Evolutionary conservation across 1,139 yeast genomes (phyloP).

Genomic region (Blastobotrys serpentis): DNA sequence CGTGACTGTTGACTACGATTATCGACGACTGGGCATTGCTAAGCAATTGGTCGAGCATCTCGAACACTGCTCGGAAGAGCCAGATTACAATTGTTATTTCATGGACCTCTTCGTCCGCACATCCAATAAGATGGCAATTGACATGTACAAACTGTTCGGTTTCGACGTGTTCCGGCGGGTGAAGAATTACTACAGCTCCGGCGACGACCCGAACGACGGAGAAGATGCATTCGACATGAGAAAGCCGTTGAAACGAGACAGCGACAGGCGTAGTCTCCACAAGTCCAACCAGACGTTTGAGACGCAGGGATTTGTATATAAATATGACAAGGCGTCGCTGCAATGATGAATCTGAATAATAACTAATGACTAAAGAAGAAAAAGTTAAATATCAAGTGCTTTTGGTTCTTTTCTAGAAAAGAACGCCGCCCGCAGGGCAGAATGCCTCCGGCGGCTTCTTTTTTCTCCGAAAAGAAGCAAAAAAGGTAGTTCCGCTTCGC

Average conservation of each 20-base stretch:
- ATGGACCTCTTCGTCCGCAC: conserved; percentile 90
- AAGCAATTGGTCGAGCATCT: conserved; percentile 65
- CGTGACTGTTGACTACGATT: conserved; percentile 81
- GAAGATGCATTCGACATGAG: conserved; percentile 79
- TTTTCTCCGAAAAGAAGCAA: conserved; percentile 3
- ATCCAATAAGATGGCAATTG: conserved; percentile 75
- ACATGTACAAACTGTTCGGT: conserved; percentile 80
- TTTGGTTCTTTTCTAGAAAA: no score
- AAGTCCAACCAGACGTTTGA: conserved; percentile 31
- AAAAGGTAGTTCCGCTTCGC: not conserved
- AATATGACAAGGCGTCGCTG: conserved; percentile 25
- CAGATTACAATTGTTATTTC: conserved; percentile 60
- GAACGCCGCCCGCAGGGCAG: no score
- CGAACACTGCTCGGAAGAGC: conserved; percentile 65
- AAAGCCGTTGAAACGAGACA: conserved; percentile 55
- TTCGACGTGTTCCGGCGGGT: conserved; percentile 84
- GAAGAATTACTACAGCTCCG: conserved; percentile 66
- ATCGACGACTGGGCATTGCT: conserved; percentile 83
- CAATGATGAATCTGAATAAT: no score
- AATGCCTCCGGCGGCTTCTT: conserved; percentile 4
- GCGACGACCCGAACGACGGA: conserved; percentile 54
- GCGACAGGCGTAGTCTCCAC: conserved; percentile 34
- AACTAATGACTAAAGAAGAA: no score
- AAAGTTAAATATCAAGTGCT: no score
- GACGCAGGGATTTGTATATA: conserved; percentile 26